These are phyloP conservation scores for Lachnellula subtilissima DNA, from an alignment of 2,329 filamentous ascomycete species.

Conservation along the genomic window DNA sequence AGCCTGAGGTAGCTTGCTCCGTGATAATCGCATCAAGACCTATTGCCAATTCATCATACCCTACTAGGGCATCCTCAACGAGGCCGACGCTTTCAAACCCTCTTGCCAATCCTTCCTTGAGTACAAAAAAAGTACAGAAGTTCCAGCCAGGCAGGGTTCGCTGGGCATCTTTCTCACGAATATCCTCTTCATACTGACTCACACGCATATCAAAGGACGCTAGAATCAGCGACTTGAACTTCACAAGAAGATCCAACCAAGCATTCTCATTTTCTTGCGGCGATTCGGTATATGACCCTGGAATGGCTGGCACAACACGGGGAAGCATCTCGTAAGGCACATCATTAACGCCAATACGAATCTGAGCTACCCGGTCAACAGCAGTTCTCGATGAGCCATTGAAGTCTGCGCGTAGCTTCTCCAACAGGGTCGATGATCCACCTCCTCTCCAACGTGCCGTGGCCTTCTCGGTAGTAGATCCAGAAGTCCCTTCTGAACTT, in stretches of 20 bases:
- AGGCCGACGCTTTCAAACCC: conserved; percentile 96
- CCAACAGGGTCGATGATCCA: conserved; percentile 75
- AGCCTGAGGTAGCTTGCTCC: conserved; percentile 60
- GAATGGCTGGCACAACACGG: conserved; percentile 57
- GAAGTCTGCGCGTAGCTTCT: conserved; percentile 88
- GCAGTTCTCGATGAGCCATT: conserved; percentile 68
- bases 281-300: conserved; percentile 62
- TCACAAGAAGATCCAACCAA: conserved; percentile 78
- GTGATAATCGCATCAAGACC: conserved; percentile 78
- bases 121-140: conserved; percentile 97
- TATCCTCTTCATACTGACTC: conserved; percentile 93
- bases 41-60: conserved; percentile 89
- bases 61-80: conserved; percentile 89
- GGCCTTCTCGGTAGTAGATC: conserved; percentile 58
- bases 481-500: conserved; percentile 44
- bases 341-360: conserved; percentile 70
- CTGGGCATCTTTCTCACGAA: conserved; percentile 88
- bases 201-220: conserved; percentile 88
- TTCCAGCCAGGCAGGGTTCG: conserved; percentile 91
- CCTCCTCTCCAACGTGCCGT: conserved; percentile 72
- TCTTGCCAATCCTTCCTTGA: conserved; percentile 89
- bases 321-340: conserved; percentile 61
- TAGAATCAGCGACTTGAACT: conserved; percentile 82
- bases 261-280: conserved; percentile 74
- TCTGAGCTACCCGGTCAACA: conserved; percentile 76